Conservation (phyloP, 768 basidiomycete species). For the Dioszegia hungarica region DNA sequence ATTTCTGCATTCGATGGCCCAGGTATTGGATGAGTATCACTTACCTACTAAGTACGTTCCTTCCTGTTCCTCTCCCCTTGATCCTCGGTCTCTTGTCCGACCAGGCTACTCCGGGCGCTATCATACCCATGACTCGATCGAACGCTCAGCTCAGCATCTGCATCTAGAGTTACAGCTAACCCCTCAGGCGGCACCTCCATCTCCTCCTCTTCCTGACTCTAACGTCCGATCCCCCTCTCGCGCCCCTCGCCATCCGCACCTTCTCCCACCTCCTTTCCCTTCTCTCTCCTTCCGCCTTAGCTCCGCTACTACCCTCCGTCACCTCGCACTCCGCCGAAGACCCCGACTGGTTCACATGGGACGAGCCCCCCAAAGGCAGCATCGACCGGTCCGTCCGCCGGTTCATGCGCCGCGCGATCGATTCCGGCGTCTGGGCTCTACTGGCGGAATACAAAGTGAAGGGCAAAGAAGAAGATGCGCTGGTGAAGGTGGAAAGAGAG, state of each 20-base stretch:
- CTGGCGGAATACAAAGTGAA: slow-evolving; percentile 1
- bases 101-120: too few relatives aligned
- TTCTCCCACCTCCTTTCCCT: slow-evolving; percentile 9
- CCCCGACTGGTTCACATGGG: too few relatives aligned
- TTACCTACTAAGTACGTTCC: slow-evolving; percentile 19
- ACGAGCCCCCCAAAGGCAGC: too few relatives aligned
- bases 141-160: neutral
- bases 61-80: too few relatives aligned
- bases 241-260: neutral
- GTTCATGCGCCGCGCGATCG: too few relatives aligned
- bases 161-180: neutral
- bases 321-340: neutral
- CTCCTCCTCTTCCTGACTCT: slow-evolving; percentile 22
- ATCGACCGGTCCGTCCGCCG: too few relatives aligned
- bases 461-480: slow-evolving; percentile 10
- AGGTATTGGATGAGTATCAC: slow-evolving; percentile 6
- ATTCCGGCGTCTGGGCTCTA: slow-evolving; percentile 6
- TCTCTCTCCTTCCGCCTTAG: slow-evolving; percentile 11
- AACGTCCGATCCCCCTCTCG: slow-evolving; percentile 1
- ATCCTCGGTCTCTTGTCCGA: too few relatives aligned
- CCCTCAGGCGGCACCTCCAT: slow-evolving; percentile 25
- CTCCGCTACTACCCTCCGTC: slow-evolving; percentile 1
- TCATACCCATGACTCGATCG: too few relatives aligned
- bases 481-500: neutral
- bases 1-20: slow-evolving; percentile 10